These are phyloP conservation scores for Penicillium brevicompactum DNA, from an alignment of 2,329 filamentous ascomycete genomes.

Conservation along the genomic window DNA sequence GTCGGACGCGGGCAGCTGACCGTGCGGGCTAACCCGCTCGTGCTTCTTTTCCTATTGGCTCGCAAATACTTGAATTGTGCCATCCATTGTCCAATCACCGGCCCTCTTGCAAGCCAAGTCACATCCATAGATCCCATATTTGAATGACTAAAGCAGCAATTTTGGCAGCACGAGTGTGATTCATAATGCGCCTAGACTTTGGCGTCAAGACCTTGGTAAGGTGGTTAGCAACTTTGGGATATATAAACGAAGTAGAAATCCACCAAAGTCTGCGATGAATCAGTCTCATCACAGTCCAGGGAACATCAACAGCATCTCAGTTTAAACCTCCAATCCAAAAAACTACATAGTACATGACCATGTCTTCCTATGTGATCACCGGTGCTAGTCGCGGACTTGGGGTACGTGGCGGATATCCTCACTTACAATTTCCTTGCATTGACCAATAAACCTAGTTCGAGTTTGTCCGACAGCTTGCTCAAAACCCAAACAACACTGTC, in stretches of 20 bases:
- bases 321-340: not conserved
- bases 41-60: not conserved
- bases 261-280: not conserved
- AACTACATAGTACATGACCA: not conserved
- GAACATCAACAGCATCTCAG: not conserved
- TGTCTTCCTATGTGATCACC: slow-evolving; percentile 13
- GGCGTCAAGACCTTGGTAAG: not conserved
- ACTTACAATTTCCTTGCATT: too few relatives aligned
- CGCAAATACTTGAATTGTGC: not conserved
- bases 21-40: not conserved
- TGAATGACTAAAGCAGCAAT: too few relatives aligned
- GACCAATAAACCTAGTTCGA: slow-evolving; percentile 4
- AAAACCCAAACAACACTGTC: slow-evolving; percentile 2
- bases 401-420: not conserved
- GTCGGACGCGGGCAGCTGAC: not conserved
- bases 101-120: not conserved
- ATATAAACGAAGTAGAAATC: not conserved
- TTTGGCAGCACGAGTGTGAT: not conserved
- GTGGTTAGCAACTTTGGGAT: not conserved
- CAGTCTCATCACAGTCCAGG: not conserved
- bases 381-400: slow-evolving; percentile 8
- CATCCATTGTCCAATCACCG: not conserved
- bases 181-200: not conserved
- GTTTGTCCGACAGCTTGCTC: slow-evolving; percentile 1
- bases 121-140: not conserved